These are phyloP conservation scores for Saccharomycopsis javanensis DNA, from an alignment of 805 yeast species.

Conservation along the genomic window DNA sequence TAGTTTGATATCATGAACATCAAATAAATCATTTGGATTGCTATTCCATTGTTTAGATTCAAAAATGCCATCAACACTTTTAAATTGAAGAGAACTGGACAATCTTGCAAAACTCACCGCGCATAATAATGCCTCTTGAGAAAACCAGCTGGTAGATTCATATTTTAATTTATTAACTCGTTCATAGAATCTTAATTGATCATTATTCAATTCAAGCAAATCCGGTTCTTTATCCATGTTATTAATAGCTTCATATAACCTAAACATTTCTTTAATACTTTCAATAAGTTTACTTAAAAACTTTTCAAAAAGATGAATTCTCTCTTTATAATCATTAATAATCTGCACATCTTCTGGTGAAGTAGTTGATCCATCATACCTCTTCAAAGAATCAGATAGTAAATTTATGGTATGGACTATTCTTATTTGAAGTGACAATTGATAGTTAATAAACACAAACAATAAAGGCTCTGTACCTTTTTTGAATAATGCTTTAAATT, in stretches of 20 bases:
- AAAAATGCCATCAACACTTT: slow-evolving; percentile 8
- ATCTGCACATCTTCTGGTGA: not conserved
- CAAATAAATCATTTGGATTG: slow-evolving; percentile 6
- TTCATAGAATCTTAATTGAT: slow-evolving; percentile 7
- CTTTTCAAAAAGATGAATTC: not conserved
- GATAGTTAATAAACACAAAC: slow-evolving; percentile 10
- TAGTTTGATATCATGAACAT: slow-evolving; percentile 9
- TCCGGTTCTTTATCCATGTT: slow-evolving; percentile 11
- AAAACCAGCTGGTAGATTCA: slow-evolving; percentile 5
- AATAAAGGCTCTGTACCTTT: slow-evolving; percentile 9
- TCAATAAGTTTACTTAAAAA: slow-evolving; percentile 3
- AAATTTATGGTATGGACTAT: slow-evolving; percentile 15
- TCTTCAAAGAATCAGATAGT: slow-evolving; percentile 7
- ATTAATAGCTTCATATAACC: slow-evolving; percentile 8
- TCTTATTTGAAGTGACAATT: slow-evolving; percentile 10
- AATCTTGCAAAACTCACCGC: slow-evolving; percentile 4
- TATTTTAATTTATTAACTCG: slow-evolving; percentile 5
- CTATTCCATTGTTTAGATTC: slow-evolving; percentile 3
- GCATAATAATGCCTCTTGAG: slow-evolving; percentile 9
- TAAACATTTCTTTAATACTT: slow-evolving; percentile 1
- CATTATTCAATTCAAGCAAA: not conserved
- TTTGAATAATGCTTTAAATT: slow-evolving; percentile 10
- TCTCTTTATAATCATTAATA: slow-evolving; percentile 7
- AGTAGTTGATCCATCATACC: not conserved
- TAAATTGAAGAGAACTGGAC: slow-evolving; percentile 5